Percentiles rank a stretch among this genome's conserved stretches.
These are phyloP conservation scores for Sordariomycetes sp. DNA, from an alignment of 2,329 filamentous ascomycete species.

Conservation along the genomic window DNA sequence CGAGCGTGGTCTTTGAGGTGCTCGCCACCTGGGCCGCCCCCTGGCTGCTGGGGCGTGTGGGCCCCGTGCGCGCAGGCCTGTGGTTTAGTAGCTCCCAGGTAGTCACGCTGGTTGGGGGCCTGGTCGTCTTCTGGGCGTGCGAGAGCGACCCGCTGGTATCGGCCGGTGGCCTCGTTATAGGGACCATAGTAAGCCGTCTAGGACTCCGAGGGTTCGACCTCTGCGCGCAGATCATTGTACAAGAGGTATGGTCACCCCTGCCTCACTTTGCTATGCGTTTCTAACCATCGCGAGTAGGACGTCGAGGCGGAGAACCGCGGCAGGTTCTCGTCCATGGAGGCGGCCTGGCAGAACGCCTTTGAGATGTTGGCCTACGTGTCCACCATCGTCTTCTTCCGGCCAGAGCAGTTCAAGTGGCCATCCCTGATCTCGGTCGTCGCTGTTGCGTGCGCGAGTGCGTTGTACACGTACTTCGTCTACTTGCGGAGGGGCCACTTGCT, in stretches of 20 bases:
- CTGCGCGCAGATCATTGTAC: conserved; percentile 47
- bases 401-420: conserved; percentile 55
- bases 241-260: conserved; percentile 33
- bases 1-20: conserved; percentile 45
- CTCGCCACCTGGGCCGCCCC: conserved; percentile 51
- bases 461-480: conserved; percentile 11
- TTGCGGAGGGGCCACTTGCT: conserved; percentile 21
- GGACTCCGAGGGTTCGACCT: conserved; percentile 54
- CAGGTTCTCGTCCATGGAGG: conserved; percentile 57
- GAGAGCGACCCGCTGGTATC: conserved; percentile 5
- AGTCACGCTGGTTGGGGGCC: conserved; percentile 35
- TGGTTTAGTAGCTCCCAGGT: conserved; percentile 64
- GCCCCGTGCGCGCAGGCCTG: conserved; percentile 52
- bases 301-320: conserved; percentile 48
- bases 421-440: conserved; percentile 46
- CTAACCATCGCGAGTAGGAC: conserved; percentile 24
- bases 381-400: conserved; percentile 53
- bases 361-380: conserved; percentile 56
- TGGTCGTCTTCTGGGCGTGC: conserved; percentile 26
- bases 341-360: conserved; percentile 57
- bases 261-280: neutral
- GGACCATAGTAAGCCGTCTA: conserved; percentile 35
- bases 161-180: conserved; percentile 7
- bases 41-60: conserved; percentile 40
- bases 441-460: conserved; percentile 21